Evolutionary conservation across 148 eudicot species (phyloP), one percentile per base, ranked within the genome.

Genomic region (Talinum fruticosum): DNA sequence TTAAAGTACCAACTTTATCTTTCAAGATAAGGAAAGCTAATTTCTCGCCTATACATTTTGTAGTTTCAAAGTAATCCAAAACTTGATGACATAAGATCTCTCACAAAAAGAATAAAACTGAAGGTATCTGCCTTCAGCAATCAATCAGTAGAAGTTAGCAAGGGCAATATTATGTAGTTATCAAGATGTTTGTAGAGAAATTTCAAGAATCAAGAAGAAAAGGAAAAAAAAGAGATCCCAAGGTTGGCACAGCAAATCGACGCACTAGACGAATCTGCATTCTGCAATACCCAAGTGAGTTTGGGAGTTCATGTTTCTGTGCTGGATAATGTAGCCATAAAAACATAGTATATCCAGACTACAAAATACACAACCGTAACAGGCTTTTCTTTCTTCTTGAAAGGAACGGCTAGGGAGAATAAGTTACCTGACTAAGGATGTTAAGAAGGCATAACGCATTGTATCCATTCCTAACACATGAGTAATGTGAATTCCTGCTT

Each of bases 401-500:
- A n/a, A 65, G 66, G 29, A 32, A 66, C 53, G 44, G 77, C 30
- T 51, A 53, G 30, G 62, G 33, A 78, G 35, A 30, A 44, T 44
- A 76, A 54, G 59, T 79, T 86, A 93, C 99, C 99, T 91, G 78
- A 96, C 86, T 78, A 96, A 79, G 61, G 97, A 91, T 74, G 97
- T 93, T 83, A 96, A 85, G 82, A 90, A 90, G 64, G 99, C 99
- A 90, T 93, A 96, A 69, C 99, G 99, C 99, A 96, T 93, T 29
- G 99, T 96, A 83, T 96, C 97, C 99, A 93, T 96, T 78, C 97
- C 92, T 45, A 96, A 89, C 76, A 90, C 93, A 83, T 92, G 90
- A 44, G 99, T 91, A 75, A 96, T 93, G 84, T 89, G 93, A 86
- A 96, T 93, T 66, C 97, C 97, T 30, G 97, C 96, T 84, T 83